Evolutionary conservation across 2,329 filamentous ascomycete genomes (phyloP), one percentile per base, ranked within the genome.

Genomic region (Dactylonectria macrodidyma): DNA sequence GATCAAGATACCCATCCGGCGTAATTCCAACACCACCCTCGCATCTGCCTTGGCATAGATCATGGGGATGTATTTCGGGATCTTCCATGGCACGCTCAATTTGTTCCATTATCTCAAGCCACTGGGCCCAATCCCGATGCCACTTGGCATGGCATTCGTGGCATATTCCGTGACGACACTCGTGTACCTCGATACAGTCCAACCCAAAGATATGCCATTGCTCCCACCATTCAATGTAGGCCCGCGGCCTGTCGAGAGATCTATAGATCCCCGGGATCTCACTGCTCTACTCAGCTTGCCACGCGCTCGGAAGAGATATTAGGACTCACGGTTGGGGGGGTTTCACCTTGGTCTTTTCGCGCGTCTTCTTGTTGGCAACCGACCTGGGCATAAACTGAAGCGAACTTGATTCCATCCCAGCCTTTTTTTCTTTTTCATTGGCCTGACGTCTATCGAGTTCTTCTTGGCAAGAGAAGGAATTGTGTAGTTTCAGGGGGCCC

Each of bases 161-260:
- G 12, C 72, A 75, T 16, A 48, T 46, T 14, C 57, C 61, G 12
- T 60, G 60, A 30, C 10, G 10, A 33, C 72, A 75, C 5, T 54
- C 38, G n/a, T 73, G 73, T 3, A 76, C 73, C n/a, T 58, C 52
- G 59, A 52, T n/a, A 14, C 72, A 75, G 2, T 75, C 67, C n/a
- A 44, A 10, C 1, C 73, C 71, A 8, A 70, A 22, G 9, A 7
- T 9, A 47, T 76, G 73, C 19, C 48, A 67, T 57, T 75, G 72
- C 44, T 75, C 73, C 11, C 72, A 75, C 73, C 73, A 75, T 38
- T 69, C 71, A 60, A 71, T 65, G 33, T 71, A 57, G 2, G 55
- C 51, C 9, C 73, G 64, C 5, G 64, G 38, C 38, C 67, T 63
- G 30, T 51, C 19, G 4, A 60, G 52, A 9, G 73, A 72, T 30